Evolutionary conservation across 768 basidiomycete species (phyloP).

Genomic region (Rhodotorula babjevae): DNA sequence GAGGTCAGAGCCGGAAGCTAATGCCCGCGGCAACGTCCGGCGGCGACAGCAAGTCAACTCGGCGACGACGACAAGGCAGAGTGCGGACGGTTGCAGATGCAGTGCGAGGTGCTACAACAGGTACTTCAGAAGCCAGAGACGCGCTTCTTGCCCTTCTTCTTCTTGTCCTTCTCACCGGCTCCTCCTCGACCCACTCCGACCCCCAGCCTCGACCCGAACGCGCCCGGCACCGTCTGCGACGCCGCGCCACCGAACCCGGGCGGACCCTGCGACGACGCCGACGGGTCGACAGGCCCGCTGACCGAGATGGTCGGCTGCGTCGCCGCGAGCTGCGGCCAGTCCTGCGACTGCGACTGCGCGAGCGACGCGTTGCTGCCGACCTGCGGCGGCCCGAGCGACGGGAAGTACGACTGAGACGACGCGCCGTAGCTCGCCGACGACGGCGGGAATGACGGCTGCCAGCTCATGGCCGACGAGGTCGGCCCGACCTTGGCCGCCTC

Average conservation of each 20-base stretch:
- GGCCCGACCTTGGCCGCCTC: not conserved
- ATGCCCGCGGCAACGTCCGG: too few species aligned
- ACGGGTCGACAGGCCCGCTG: not conserved
- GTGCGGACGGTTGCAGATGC: not conserved
- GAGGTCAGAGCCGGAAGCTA: too few species aligned
- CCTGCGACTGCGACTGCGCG: slow-evolving; percentile 6
- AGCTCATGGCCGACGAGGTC: not conserved
- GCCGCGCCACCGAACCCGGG: slow-evolving; percentile 2
- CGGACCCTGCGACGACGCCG: not conserved
- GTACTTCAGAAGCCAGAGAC: slow-evolving; percentile 31
- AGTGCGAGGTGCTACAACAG: not conserved
- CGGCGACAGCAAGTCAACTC: not conserved
- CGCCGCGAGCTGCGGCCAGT: slow-evolving; percentile 1
- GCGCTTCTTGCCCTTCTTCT: slow-evolving; percentile 39
- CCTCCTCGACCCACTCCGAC: not conserved
- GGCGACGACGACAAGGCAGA: not conserved
- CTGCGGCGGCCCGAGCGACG: slow-evolving; percentile 15
- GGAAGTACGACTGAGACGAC: slow-evolving; percentile 17
- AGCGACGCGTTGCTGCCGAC: too few species aligned
- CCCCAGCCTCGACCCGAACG: slow-evolving; percentile 26
- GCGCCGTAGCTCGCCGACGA: not conserved
- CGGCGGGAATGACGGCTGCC: not conserved
- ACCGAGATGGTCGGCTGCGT: slow-evolving; percentile 26
- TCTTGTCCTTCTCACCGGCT: not conserved
- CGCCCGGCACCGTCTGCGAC: slow-evolving; percentile 37